Evolutionary conservation across 495 filamentous ascomycete species (phyloP), one percentile per base, ranked within the genome.

Genomic region (Penicillium roqueforti): DNA sequence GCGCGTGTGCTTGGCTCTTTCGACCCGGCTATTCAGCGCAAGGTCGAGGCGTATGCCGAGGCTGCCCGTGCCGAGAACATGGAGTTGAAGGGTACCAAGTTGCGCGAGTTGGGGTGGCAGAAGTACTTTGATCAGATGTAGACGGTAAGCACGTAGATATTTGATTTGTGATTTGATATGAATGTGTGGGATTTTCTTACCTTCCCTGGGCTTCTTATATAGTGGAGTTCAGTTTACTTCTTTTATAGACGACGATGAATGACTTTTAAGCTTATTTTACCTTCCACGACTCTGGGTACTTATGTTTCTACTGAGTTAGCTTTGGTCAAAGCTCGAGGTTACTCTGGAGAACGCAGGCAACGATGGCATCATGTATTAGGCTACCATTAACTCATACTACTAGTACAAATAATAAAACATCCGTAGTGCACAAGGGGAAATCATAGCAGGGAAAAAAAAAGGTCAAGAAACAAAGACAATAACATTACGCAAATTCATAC

Each of bases 1-100:
- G 81, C 86, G 23, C 77, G 92, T 38, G 95, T 97, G 23, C 67
- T 98, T 4, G 91, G 91, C 18, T 68, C 80, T 19, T 81, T 79
- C 49, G 82, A 92, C 60, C 76, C 76, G 7, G 67, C 63, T 42
- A 61, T 86, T 37, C 75, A 81, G 67, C 68, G 75, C 46, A 82
- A 81, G 71, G 80, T 92, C 59, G 81, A 80, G 66, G 70, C 73
- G 37, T 95, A 92, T 66, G 82, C 84, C 58, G 84, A 84, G 69
- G 78, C 78, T 41, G 81, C 74, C 14, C 91, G 91, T 68, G 82
- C 83, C 31, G 75, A 76, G 66, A 83, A 76, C 67, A 74, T 95
- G 66, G 75, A 81, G 54, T 51, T 69, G 55, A 78, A 78, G 61
- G 73, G 70, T 6, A 66, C 63, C 2, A 77, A 75, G 66, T 60